Conservation (phyloP, 148 eudicot species). For the Persicaria maculosa region DNA sequence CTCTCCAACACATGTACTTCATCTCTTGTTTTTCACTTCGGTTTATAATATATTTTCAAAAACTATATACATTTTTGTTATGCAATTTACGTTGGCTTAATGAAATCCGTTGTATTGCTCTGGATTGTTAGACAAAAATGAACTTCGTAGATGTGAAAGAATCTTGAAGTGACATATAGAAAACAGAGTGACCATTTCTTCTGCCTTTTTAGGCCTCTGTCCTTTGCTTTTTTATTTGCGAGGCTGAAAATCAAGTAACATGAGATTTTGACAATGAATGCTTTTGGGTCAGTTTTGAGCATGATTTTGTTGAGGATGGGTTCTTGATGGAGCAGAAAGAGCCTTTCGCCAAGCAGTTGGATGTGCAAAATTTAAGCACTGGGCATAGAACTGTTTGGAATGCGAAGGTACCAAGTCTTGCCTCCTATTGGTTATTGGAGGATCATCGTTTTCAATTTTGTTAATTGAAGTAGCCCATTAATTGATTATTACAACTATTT, state of each 20-base stretch:
- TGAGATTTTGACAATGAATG: not conserved
- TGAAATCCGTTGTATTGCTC: not conserved
- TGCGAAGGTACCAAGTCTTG: conserved; percentile 54
- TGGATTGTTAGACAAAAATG: not conserved
- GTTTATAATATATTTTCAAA: not conserved
- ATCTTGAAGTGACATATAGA: not conserved
- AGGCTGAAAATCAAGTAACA: not conserved
- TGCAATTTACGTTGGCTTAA: not conserved
- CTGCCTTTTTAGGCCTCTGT: not conserved
- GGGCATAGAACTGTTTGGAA: conserved; percentile 57
- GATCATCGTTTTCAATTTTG: not conserved
- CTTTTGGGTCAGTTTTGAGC: conserved; percentile 75
- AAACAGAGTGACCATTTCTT: not conserved
- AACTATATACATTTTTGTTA: not conserved
- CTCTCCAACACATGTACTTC: not conserved
- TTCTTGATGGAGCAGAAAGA: conserved; percentile 35
- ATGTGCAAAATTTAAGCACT: conserved; percentile 18
- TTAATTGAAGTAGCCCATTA: not conserved
- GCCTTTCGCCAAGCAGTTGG: conserved; percentile 20
- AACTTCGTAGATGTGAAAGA: not conserved
- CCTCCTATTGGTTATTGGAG: not conserved
- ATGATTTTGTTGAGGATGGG: conserved; percentile 67
- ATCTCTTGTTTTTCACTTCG: not conserved
- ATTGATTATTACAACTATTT: not conserved
- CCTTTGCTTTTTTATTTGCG: not conserved